These are phyloP conservation scores for Xylaria nigripes DNA, from an alignment of 495 filamentous ascomycete genomes.

Conservation along the genomic window DNA sequence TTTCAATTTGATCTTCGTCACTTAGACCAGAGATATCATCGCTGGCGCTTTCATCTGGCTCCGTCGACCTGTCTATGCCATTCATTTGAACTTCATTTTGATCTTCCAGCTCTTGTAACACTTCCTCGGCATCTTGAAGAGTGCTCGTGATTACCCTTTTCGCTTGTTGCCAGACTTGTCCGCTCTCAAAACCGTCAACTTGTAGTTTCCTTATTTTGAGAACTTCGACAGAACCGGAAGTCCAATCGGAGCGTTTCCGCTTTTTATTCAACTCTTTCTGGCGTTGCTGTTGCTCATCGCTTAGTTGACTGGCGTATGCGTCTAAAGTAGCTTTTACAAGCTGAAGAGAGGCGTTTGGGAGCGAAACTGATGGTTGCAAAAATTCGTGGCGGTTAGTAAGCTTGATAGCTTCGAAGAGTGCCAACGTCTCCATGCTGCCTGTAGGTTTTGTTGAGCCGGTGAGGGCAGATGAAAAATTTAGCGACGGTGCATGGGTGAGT, in stretches of 20 bases:
- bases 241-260: constrained; percentile 49
- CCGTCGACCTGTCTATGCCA: constrained; percentile 10
- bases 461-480: constrained; percentile 24
- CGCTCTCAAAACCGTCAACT: constrained; percentile 75
- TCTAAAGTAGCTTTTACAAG: constrained; percentile 72
- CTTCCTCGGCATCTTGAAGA: constrained; percentile 35
- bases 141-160: constrained; percentile 59
- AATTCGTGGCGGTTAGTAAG: constrained; percentile 52
- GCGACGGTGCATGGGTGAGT: constrained; percentile 35
- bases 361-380: constrained; percentile 54
- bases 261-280: constrained; percentile 54
- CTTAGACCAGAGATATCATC: constrained; percentile 31
- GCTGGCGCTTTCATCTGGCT: constrained; percentile 42
- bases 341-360: constrained; percentile 57
- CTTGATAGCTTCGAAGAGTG: constrained; percentile 41
- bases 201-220: constrained; percentile 71
- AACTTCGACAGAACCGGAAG: constrained; percentile 29
- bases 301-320: constrained; percentile 60
- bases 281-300: constrained; percentile 53
- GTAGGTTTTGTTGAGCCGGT: constrained; percentile 23
- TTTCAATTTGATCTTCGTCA: constrained; percentile 10
- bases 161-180: constrained; percentile 93
- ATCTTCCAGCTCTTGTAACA: constrained; percentile 42
- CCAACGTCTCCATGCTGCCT: constrained; percentile 30
- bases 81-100: constrained; percentile 24